Evolutionary conservation across 495 filamentous ascomycete genomes (phyloP).

Genomic region (Haplographium delicatum): DNA sequence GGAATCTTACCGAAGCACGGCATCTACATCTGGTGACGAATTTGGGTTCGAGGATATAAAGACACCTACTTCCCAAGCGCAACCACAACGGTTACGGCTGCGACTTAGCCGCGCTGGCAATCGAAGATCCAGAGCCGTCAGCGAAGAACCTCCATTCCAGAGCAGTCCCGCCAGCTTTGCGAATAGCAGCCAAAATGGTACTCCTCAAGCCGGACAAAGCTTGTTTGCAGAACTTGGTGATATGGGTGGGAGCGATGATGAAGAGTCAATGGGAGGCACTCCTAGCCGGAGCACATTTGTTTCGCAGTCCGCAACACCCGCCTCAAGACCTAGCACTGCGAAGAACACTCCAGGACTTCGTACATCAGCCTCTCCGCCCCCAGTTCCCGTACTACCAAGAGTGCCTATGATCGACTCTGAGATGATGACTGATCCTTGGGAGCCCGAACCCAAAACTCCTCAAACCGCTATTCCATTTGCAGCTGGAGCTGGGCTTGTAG

Average conservation of each 20-base stretch:
- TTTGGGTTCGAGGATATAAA: conserved; percentile 49
- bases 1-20: conserved; percentile 77
- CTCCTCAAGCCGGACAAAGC: conserved; percentile 63
- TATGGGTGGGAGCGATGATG: conserved; percentile 60
- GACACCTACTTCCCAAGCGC: conserved; percentile 38
- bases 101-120: conserved; percentile 56
- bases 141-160: conserved; percentile 51
- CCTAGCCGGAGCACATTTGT: conserved; percentile 36
- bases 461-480: conserved; percentile 15
- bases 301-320: conserved; percentile 35
- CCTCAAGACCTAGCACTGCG: conserved; percentile 30
- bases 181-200: conserved; percentile 41
- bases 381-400: conserved; percentile 31
- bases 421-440: conserved; percentile 81
- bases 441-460: conserved; percentile 17
- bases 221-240: conserved; percentile 86
- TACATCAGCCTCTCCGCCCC: conserved; percentile 46
- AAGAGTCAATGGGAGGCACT: conserved; percentile 23
- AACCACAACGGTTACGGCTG: conserved; percentile 64
- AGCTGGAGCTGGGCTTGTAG: conserved; percentile 9
- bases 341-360: conserved; percentile 44
- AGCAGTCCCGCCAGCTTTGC: conserved; percentile 54
- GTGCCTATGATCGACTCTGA: conserved; percentile 69
- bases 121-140: conserved; percentile 58
- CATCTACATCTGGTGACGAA: conserved; percentile 82